phyloP scores from a whole-genome alignment of 2,329 filamentous ascomycete genomes.

The Orbilia brochopaga region DNA sequence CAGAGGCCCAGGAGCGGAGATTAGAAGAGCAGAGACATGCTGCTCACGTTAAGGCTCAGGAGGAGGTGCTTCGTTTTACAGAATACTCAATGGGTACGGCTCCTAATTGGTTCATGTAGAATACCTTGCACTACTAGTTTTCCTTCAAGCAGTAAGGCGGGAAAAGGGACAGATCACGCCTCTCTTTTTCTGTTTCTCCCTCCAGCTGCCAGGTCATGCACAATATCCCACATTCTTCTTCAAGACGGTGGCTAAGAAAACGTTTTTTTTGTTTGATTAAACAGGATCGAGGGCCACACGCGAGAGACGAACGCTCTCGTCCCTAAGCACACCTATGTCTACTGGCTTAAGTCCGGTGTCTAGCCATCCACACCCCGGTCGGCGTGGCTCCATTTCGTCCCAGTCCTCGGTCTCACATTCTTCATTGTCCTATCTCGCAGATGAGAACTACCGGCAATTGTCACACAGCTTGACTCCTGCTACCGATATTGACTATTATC shows the following conservation, averaged over 20 bases:
- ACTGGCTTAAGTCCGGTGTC: constrained; percentile 48
- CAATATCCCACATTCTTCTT: constrained; percentile 37
- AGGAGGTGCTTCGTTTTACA: constrained; percentile 49
- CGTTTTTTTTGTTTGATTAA: constrained; percentile 37
- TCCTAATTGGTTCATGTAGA: constrained; percentile 51
- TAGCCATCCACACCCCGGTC: constrained; percentile 47
- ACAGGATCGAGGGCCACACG: constrained; percentile 45
- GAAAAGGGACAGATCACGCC: constrained; percentile 47
- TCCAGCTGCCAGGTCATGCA: constrained; percentile 23
- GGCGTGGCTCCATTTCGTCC: constrained; percentile 44
- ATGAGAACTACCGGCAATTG: constrained; percentile 44
- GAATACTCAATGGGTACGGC: constrained; percentile 51
- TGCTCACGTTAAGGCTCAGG: constrained; percentile 48
- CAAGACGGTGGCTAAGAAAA: constrained; percentile 45
- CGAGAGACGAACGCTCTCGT: constrained; percentile 43
- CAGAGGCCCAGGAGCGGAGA: constrained; percentile 50
- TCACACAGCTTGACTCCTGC: constrained; percentile 49
- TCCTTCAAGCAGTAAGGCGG: constrained; percentile 43
- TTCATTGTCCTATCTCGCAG: constrained; percentile 46
- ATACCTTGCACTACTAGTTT: constrained; percentile 46
- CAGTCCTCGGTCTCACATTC: constrained; percentile 50
- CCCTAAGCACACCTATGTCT: constrained; percentile 45
- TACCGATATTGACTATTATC: constrained; percentile 48
- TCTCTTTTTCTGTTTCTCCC: constrained; percentile 32
- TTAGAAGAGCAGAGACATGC: constrained; percentile 49